Base-by-base conservation (phyloP, 225 moss, liverwort and hornwort species). In the Rhytidiadelphus loreus region DNA sequence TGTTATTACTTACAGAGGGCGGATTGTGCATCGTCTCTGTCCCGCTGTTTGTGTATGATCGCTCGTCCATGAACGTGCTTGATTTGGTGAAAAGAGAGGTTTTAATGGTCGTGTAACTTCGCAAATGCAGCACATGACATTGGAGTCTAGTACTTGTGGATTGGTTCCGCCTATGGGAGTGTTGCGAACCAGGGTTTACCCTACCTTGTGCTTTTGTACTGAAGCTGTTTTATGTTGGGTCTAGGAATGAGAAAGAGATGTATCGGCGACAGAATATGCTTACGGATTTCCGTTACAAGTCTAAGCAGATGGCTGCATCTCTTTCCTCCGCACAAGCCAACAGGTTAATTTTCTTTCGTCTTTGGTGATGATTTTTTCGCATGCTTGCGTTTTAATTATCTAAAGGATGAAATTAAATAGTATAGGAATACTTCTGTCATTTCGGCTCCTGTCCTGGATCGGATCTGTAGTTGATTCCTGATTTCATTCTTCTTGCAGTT, bases 161-260 rank as follows among this genome's bases (percentile, higher is more conserved):
- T 80, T 85, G 52, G 39, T 59, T 82, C 37, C 46, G 37, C 44
- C 26, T 35, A 30, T 26, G 44, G 66, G 13, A 66, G n/a, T 69
- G 55, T 53, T 46, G 83, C 13, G 41, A 61, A 53, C 60, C 52
- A 71, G 46, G 46, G 48, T 32, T 88, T 53, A 29, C 58, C 58
- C 11, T 56, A 52, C 26, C 20, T 75, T 70, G 73, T 83, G 77
- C 86, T n/a, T 66, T 46, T 26, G 29, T 79, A 70, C 62, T 87
- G 55, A 90, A 83, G 21, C 29, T 78, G 23, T 20, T 71, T 53
- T 72, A 29, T 22, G 8, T 78, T 83, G 62, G 56, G 44, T 89
- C 75, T 86, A 97, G 96, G 92, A 94, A 93, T 86, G 96, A 97
- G 93, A 97, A 96, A 92, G 96, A 97, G 89, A 89, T 95, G 88